Base-by-base conservation (phyloP, 805 yeast genomes). In the Helenozyma rhizophorensis region DNA sequence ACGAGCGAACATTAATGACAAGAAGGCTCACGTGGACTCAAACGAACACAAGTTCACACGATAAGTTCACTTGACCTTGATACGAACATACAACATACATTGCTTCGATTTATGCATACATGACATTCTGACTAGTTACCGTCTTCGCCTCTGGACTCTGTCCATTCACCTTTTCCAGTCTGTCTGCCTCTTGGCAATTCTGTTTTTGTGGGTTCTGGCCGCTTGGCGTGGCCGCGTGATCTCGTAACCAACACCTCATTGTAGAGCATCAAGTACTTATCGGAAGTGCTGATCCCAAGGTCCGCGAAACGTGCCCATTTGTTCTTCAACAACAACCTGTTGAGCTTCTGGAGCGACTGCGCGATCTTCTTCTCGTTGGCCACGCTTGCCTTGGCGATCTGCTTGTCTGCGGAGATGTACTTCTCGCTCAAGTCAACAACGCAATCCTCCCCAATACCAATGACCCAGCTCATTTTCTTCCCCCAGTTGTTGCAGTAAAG, bases 401-500 rank as follows among this genome's bases (percentile, higher is more conserved):
- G 58, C 36, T 51, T 56, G 6, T 45, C 50, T 4, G 36, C 30
- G n/a, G 62, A 66, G 18, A 87, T 73, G 46, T 90, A 89, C 40
- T 86, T 74, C 9, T 56, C 54, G 15, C 88, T 74, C 19, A 90
- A 80, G 54, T 90, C 97, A 1, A 64, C 54, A 2, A 80, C 65
- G 22, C 87, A 87, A 25, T 66, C 65, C 9, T 66, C 67, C 28
- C 79, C 71, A 33, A 82, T 70, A 0, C 86, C 96, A 35, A 90
- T 62, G 2, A 79, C 83, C 58, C 85, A 87, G 32, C 95, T 83
- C 97, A 90, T 90, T 39, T 76, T 76, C 60, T 90, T 90, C 21
- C 90, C 94, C 97, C 97, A 89, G 26, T 94, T 95, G 24, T 72
- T 68, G 29, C 80, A 73, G 51, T 89, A 89, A 11, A 88, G 61